Base-by-base conservation (phyloP, 2,329 filamentous ascomycete species). In the Aspergillus sp. region DNA sequence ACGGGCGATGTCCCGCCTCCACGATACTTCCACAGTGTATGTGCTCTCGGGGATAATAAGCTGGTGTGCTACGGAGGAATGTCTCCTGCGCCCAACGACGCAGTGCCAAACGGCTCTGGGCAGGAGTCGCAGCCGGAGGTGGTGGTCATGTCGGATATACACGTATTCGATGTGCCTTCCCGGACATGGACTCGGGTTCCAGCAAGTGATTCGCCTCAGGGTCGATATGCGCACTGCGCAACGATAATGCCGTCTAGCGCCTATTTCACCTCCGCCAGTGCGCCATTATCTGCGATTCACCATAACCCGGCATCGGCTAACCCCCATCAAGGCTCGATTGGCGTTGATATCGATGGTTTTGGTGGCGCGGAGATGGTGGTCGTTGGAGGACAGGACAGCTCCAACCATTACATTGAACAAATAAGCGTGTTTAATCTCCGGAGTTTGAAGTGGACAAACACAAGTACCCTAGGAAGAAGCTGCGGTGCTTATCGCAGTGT, bases 351-450 rank as follows among this genome's bases (percentile, higher is more conserved):
- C 47, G 90, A 98, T 65, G 91, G 93, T 1, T 82, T 82, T 13
- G 93, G 93, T 11, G 93, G 93, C 29, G 89, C 93, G 2, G 91
- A 98, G 65, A 96, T 98, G 91, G 81, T 98, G 5, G 85, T 98
- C 10, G 90, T 97, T 6, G 93, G 93, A 47, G 93, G 93, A 0
- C 93, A 98, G 66, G 93, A 98, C 61, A 93, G 88, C 42, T 85
- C 86, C n/a, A 98, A 98, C 65, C 90, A 95, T 65, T 98, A 98
- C 62, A 98, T 98, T 54, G 91, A 98, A 67, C 90, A 98, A 67
- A 94, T 98, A 51, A 97, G 90, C 62, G 89, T 98, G 3, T 98
- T 98, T 74, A 98, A 98, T 59, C 74, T 98, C 27, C 82, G 93
- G 39, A 96, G 89, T 63, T 71, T 97, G 47, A 95, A 93, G 68